phyloP scores from a whole-genome alignment of 202 grass and related monocot species.

The Carex arenaria region DNA sequence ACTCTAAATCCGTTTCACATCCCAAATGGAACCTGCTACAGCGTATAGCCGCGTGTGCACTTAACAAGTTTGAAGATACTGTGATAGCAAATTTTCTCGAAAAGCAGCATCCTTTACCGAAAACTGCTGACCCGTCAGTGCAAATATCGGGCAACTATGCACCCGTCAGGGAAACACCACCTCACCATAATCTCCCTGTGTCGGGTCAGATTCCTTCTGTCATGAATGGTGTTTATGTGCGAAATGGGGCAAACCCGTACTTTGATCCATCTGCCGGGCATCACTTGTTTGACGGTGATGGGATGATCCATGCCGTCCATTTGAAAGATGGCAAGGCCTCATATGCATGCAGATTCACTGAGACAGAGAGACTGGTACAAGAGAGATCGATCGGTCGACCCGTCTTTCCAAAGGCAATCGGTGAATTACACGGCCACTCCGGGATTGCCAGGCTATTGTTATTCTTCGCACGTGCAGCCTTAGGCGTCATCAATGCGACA shows the following conservation, averaged over 20 bases:
- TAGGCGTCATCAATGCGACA: slow-evolving; percentile 56
- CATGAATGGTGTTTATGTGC: slow-evolving; percentile 67
- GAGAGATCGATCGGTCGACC: slow-evolving; percentile 43
- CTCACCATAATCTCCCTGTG: slow-evolving; percentile 19
- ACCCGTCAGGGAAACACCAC: slow-evolving; percentile 49
- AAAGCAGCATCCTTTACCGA: slow-evolving; percentile 42
- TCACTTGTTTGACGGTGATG: slow-evolving; percentile 97
- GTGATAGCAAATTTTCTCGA: slow-evolving; percentile 57
- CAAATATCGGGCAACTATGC: slow-evolving; percentile 92
- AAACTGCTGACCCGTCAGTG: slow-evolving; percentile 54
- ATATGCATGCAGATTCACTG: slow-evolving; percentile 82
- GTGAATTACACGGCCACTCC: slow-evolving; percentile 92
- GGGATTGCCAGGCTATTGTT: slow-evolving; percentile 65
- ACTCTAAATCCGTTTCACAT: not conserved
- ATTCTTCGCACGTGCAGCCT: slow-evolving; percentile 45
- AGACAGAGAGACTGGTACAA: slow-evolving; percentile 68
- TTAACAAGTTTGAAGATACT: slow-evolving; percentile 46
- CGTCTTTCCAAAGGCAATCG: slow-evolving; percentile 82
- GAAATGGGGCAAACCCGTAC: slow-evolving; percentile 85
- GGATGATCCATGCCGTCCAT: slow-evolving; percentile 84
- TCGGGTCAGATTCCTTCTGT: slow-evolving; percentile 29
- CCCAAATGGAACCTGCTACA: slow-evolving; percentile 54
- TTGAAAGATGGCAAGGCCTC: slow-evolving; percentile 44
- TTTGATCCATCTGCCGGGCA: slow-evolving; percentile 61
- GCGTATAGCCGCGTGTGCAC: slow-evolving; percentile 32